phyloP scores from a whole-genome alignment of 2,329 filamentous ascomycete species.

The Arthrobotrys musiformis region DNA sequence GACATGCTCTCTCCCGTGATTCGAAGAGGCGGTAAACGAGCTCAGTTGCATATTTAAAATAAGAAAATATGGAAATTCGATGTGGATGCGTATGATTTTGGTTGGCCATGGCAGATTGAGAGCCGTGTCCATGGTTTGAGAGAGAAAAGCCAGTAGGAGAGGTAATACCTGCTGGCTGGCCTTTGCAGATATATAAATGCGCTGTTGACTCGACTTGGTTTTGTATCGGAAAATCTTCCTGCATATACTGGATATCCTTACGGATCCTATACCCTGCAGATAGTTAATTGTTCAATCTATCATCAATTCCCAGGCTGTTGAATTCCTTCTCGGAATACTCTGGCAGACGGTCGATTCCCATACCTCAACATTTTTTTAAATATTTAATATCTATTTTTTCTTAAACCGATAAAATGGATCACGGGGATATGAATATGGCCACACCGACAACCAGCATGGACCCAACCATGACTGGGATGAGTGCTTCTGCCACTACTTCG shows the following conservation, averaged over 20 bases:
- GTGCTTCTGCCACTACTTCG: conserved; percentile 21
- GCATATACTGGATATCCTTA: background rate
- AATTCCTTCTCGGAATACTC: too few relatives aligned
- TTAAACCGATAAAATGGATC: conserved; percentile 31
- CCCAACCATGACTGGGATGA: conserved; percentile 53
- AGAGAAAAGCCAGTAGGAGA: too few relatives aligned
- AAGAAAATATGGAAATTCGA: conserved; percentile 1
- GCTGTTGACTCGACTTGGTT: conserved; percentile 4
- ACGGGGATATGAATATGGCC: conserved; percentile 7
- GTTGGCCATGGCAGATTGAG: background rate
- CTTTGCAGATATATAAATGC: conserved; percentile 4
- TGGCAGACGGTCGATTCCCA: too few relatives aligned
- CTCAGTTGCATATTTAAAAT: conserved; percentile 23
- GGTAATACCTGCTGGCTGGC: background rate
- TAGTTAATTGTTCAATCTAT: too few relatives aligned
- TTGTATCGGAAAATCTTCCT: conserved; percentile 1
- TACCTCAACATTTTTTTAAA: background rate
- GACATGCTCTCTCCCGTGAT: conserved; percentile 15
- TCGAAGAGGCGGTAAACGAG: conserved; percentile 11
- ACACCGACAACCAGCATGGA: conserved; percentile 36
- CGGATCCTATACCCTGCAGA: background rate
- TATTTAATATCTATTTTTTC: background rate
- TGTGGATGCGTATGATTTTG: background rate
- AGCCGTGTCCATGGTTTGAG: conserved; percentile 4
- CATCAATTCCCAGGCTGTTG: background rate